Evolutionary conservation across 2,329 filamentous ascomycete species (phyloP).

Genomic region (Cryphonectria nitschkei): DNA sequence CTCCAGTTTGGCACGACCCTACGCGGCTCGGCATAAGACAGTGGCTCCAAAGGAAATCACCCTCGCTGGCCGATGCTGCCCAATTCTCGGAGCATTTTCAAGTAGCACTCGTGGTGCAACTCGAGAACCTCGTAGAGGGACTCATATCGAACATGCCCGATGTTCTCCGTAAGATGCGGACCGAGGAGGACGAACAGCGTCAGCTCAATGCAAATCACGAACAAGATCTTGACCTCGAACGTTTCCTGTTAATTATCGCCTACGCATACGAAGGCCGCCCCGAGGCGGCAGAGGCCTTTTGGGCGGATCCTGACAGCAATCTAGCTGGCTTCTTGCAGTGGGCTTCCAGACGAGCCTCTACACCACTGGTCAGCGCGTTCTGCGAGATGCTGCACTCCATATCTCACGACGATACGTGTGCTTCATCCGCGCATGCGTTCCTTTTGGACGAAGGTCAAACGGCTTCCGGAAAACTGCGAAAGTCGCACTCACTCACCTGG

Average conservation of each 20-base stretch:
- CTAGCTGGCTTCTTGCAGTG: conserved; percentile 94
- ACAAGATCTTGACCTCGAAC: conserved; percentile 77
- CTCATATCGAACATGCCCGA: conserved; percentile 97
- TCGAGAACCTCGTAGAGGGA: conserved; percentile 87
- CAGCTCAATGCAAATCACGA: conserved; percentile 67
- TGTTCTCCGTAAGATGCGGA: conserved; percentile 80
- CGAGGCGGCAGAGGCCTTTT: conserved; percentile 86
- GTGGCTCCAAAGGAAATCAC: conserved; percentile 81
- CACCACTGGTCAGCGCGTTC: conserved; percentile 93
- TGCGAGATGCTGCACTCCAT: conserved; percentile 95
- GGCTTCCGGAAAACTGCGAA: conserved; percentile 76
- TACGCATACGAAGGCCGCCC: conserved; percentile 86
- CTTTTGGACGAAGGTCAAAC: conserved; percentile 82
- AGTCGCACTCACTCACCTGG: conserved; percentile 87
- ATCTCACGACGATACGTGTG: conserved; percentile 80
- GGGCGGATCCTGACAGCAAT: conserved; percentile 90
- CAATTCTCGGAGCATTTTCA: conserved; percentile 75
- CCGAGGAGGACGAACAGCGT: conserved; percentile 87
- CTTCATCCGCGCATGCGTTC: conserved; percentile 84
- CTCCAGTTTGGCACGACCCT: conserved; percentile 85
- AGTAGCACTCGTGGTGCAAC: conserved; percentile 71
- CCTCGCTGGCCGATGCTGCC: conserved; percentile 64
- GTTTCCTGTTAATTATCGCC: conserved; percentile 89
- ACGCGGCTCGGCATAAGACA: conserved; percentile 80
- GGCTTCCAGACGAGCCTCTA: conserved; percentile 94